These are phyloP conservation scores for Amaranthus cruentus DNA, from an alignment of 148 eudicot genomes.

Conservation along the genomic window DNA sequence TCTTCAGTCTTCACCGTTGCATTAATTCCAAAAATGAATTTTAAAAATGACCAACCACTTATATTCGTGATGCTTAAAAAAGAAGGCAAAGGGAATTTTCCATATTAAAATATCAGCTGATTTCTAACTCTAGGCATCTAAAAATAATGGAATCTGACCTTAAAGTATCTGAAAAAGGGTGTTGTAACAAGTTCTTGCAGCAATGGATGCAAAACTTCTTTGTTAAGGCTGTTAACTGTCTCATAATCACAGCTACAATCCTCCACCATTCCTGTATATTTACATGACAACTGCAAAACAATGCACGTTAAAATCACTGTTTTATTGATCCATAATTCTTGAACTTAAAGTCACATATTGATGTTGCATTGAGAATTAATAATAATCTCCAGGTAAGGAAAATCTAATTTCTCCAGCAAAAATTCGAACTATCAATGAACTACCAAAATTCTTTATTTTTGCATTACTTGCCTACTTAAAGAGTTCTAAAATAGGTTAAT, in stretches of 20 bases:
- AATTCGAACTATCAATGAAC: too few relatives aligned
- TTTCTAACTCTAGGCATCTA: not conserved
- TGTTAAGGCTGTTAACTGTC: constrained; percentile 71
- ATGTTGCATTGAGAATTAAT: not conserved
- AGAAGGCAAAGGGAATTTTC: not conserved
- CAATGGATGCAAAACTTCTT: constrained; percentile 75
- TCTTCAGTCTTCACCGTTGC: too few relatives aligned
- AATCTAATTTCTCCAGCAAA: too few relatives aligned
- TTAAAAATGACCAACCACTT: not conserved
- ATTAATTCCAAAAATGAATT: too few relatives aligned
- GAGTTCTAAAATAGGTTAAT: too few relatives aligned
- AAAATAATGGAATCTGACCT: constrained; percentile 41
- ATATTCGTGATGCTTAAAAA: not conserved
- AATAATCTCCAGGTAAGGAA: not conserved
- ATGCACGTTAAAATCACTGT: constrained; percentile 8
- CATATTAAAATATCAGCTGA: not conserved
- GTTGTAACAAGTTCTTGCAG: constrained; percentile 87
- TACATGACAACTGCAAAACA: constrained; percentile 55
- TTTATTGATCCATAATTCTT: not conserved
- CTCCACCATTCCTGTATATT: constrained; percentile 84
- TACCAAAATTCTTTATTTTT: too few relatives aligned
- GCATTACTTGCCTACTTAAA: too few relatives aligned
- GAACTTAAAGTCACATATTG: not conserved
- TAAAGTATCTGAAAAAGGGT: constrained; percentile 92
- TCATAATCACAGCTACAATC: constrained; percentile 97